Conservation (phyloP, 192 early-diverging fungal genomes). For the Coemansia sp. region DNA sequence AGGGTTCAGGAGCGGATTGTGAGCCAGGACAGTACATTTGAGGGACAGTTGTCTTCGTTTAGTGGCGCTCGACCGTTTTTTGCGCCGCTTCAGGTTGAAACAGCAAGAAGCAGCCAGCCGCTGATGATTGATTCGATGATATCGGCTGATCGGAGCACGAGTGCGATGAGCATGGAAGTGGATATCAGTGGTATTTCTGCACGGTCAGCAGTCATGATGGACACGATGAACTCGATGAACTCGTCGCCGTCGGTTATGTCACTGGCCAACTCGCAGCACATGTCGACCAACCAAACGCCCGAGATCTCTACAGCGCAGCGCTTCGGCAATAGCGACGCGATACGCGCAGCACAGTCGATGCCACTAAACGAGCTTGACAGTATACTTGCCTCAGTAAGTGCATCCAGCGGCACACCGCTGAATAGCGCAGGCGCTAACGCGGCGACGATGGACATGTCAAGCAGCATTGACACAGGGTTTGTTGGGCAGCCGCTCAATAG, state of each 20-base stretch:
- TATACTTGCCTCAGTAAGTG: conserved; percentile 19
- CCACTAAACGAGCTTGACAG: conserved; percentile 21
- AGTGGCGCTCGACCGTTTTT: conserved; percentile 7
- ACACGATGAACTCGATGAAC: conserved; percentile 26
- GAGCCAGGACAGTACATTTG: neutral
- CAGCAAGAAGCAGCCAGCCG: conserved; percentile 2
- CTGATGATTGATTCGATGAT: neutral
- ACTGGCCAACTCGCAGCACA: conserved; percentile 22
- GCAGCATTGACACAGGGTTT: neutral
- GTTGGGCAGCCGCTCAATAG: neutral
- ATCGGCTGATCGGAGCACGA: neutral
- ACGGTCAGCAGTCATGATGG: conserved; percentile 3
- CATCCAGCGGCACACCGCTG: neutral
- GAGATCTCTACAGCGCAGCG: conserved; percentile 10
- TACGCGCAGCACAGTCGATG: neutral
- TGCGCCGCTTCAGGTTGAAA: neutral
- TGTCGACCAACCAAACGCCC: conserved; percentile 33
- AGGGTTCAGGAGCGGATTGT: conserved; percentile 14
- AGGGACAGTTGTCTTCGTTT: conserved; percentile 6
- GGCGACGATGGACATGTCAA: neutral
- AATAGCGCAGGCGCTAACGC: neutral
- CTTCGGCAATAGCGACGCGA: neutral
- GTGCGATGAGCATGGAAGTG: conserved; percentile 10
- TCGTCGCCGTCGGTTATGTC: conserved; percentile 38
- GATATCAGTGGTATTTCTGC: neutral